A percentile compares a stretch with the other conserved stretches of the same genome.
Evolutionary conservation across 2,329 filamentous ascomycete species (phyloP).

Genomic region (Orbilia oligospora): DNA sequence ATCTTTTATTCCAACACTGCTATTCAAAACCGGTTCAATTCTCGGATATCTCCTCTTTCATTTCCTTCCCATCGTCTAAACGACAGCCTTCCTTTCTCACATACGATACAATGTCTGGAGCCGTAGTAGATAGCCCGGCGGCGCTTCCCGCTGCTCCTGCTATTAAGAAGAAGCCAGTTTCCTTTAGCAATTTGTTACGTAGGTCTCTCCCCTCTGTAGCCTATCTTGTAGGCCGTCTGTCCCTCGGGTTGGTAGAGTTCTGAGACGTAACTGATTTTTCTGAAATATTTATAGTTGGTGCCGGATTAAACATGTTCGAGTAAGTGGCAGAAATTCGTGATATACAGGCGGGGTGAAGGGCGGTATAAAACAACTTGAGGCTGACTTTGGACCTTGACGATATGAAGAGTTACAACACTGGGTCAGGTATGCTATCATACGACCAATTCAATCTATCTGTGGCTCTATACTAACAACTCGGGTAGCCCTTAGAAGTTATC

Average conservation of each 20-base stretch:
- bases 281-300: constrained; percentile 75
- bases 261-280: constrained; percentile 30
- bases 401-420: constrained; percentile 75
- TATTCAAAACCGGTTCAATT: background rate
- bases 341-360: background rate
- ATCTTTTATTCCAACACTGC: constrained; percentile 65
- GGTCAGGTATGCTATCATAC: constrained; percentile 72
- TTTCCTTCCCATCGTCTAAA: background rate
- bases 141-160: constrained; percentile 71
- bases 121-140: constrained; percentile 67
- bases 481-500: constrained; percentile 92
- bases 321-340: constrained; percentile 66
- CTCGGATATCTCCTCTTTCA: constrained; percentile 5
- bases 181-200: constrained; percentile 97
- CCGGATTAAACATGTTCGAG: constrained; percentile 96
- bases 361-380: background rate
- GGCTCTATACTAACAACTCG: constrained; percentile 66
- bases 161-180: constrained; percentile 99
- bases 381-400: constrained; percentile 33
- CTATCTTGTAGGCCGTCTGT: background rate
- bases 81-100: constrained; percentile 30
- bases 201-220: constrained; percentile 65
- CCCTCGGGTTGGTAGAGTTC: background rate
- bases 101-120: constrained; percentile 67
- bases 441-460: background rate